Base-by-base conservation (phyloP, 2,329 filamentous ascomycete species). In the Pseudocercospora macadamiae region DNA sequence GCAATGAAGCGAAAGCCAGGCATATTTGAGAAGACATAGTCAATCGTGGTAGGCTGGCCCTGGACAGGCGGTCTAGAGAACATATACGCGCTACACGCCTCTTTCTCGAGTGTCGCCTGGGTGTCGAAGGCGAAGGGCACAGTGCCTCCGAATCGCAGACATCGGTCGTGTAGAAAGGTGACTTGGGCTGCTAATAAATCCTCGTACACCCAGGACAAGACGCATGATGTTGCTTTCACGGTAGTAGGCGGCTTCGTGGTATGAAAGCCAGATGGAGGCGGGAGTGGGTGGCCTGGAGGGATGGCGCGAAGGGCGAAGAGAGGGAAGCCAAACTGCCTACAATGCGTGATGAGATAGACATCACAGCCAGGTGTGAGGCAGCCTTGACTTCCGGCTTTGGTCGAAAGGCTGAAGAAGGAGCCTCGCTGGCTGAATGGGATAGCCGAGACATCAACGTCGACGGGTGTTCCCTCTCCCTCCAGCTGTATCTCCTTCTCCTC, bases 271-370 rank as follows among this genome's bases (percentile, higher is more conserved):
- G 36, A 39, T 19, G 36, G 36, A 3, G 36, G n/a, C 18, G 36
- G 36, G 16, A 39, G 36, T 39, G 36, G 10, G 5, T 39, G 36
- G 18, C 36, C 36, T 19, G 36, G 36, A 39, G 36, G 36, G 4
- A 39, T 39, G 12, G 45, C 21, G 23, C 45, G 23, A 9, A 49
- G 23, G 6, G 45, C 45, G 28, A 49, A 49, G 23, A 49, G 23
- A 4, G 45, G 45, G 10, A 49, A 28, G 14, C 23, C 28, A 26
- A 28, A 49, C 23, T 49, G 23, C n/a, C 45, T 21, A 25, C 45
- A 49, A 16, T 49, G 45, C 2, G 45, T 49, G 23, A 49, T 26
- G 14, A 49, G 45, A n/a, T 49, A 49, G 2, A 49, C 45, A 26
- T 49, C 23, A 49, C 18, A 18, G 12, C 25, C 45, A 9, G 45